Base-by-base conservation (phyloP, 176 grass and related monocot species). In the Aegilops sharonensis region DNA sequence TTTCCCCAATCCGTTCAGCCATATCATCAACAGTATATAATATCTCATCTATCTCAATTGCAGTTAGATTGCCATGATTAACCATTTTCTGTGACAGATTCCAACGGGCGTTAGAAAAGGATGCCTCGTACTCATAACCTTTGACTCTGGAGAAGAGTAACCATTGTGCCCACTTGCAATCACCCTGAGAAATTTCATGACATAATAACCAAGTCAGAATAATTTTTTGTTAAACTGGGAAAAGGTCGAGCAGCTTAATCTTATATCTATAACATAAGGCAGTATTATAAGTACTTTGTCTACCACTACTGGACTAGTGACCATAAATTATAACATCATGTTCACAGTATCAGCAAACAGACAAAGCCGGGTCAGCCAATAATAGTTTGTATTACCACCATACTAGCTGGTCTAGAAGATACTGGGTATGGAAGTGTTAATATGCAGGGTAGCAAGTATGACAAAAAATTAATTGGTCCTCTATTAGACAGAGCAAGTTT, bases 121-220 rank as follows among this genome's bases (percentile, higher is more conserved):
- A 98, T 82, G 96, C 91, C 82, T 98, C 93, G 34, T 95, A 98
- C 32, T 95, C 93, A 9, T 73, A 89, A 11, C 93, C 85, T 85
- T 93, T 94, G 25, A 89, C 83, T 86, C 89, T 94, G n/a, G 96
- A 98, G 79, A 88, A 95, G 70, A 98, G 89, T 71, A 95, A 89
- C 96, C 96, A 98, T 77, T 95, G 91, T 77, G 88, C 93, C 96
- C 96, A 98, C 40, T 94, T 91, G 65, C 93, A 98, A 65, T 98
- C 93, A 80, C 90, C 93, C 96, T 98, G 81, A 81, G 87, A 91
- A 82, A 77, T 72, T 54, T 12, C 35, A 11, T 65, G 56, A 35
- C 37, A 81, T 73, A 84, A 42, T 47, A 71, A 85, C 67, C 31
- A 79, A 31, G 68, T 83, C 60, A 86, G 50, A 80, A 23, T 48